Evolutionary conservation across 1,139 yeast species (phyloP), one percentile per base, ranked within the genome.

Genomic region (Saccharomyces hybrid): DNA sequence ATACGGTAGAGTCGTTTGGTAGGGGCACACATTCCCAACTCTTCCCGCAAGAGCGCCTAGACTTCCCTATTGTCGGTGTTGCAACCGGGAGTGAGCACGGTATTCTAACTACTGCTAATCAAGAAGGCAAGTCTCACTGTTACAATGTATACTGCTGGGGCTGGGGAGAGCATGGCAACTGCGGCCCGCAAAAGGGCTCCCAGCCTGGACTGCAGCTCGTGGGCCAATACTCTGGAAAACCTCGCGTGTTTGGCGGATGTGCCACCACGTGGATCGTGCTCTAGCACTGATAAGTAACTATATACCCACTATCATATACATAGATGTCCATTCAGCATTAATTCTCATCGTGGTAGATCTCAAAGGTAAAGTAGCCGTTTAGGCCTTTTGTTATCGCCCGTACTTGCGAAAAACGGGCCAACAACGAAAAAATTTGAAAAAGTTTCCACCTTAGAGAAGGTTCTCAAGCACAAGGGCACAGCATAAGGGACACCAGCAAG

Each of bases 111-210:
- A 57, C 64, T 1, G 67, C 72, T 4, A 56, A 57, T 49, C 56
- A 60, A 5, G 83, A 48, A 28, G 28, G 27, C 8, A 20, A 48
- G 7, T 14, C 26, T 6, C 16, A 23, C 13, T 44, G 23, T 16
- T 50, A 49, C 25, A 14, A 11, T 3, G 56, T 88, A 0, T 73
- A 66, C 54, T 79, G 91, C 2, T 93, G 98, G 98, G 99, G 99
- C 0, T 93, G 99, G 99, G 97, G 97, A 27, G 99, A 93, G 66
- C 99, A 93, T 67, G 98, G 99, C 0, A 93, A 93, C 66, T 91
- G 98, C 71, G 98, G 98, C 6, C 49, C 48, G 7, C 8, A 14
- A 6, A 42, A 46, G 5, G 34, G 38, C 63, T 48, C 48, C 49
- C 9, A 47, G 62, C 9, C 47, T 56, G 48, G 49, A 25, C 14